Evolutionary conservation across 805 yeast species (phyloP).

Genomic region (Martiniozyma abietophila): DNA sequence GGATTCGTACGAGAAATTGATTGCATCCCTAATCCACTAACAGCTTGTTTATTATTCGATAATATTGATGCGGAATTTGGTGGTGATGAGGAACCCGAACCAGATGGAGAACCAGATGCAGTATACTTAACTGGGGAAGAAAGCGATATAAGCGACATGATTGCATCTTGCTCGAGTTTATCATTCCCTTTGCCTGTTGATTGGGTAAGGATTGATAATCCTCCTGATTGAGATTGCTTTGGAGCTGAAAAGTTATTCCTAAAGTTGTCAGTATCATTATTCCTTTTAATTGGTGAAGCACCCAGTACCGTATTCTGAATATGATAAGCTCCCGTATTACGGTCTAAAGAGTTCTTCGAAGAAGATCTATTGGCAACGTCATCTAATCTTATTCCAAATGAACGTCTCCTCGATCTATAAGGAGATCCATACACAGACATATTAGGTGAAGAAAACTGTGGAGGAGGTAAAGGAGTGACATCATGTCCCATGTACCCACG

Average conservation of each 20-base stretch:
- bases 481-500: neutral
- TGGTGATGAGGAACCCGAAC: conserved; percentile 10
- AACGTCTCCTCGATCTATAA: conserved; percentile 8
- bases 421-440: conserved; percentile 1
- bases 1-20: neutral
- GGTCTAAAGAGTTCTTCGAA: conserved; percentile 9
- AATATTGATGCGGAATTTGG: too few relatives aligned
- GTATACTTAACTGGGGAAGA: conserved; percentile 36
- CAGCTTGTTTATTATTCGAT: too few relatives aligned
- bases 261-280: neutral
- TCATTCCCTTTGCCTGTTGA: neutral
- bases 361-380: conserved; percentile 19
- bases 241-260: neutral
- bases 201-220: conserved; percentile 7
- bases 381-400: conserved; percentile 20
- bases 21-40: conserved; percentile 5
- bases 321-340: conserved; percentile 1
- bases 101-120: conserved; percentile 8
- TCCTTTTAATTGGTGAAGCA: conserved; percentile 9
- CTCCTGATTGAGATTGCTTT: conserved; percentile 7
- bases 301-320: too few relatives aligned
- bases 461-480: conserved; percentile 4
- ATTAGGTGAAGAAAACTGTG: conserved; percentile 9
- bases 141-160: conserved; percentile 44
- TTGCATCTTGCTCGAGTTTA: conserved; percentile 45